These are phyloP conservation scores for Neospora caninum DNA, from an alignment of 169 alveolate species.

Conservation along the genomic window DNA sequence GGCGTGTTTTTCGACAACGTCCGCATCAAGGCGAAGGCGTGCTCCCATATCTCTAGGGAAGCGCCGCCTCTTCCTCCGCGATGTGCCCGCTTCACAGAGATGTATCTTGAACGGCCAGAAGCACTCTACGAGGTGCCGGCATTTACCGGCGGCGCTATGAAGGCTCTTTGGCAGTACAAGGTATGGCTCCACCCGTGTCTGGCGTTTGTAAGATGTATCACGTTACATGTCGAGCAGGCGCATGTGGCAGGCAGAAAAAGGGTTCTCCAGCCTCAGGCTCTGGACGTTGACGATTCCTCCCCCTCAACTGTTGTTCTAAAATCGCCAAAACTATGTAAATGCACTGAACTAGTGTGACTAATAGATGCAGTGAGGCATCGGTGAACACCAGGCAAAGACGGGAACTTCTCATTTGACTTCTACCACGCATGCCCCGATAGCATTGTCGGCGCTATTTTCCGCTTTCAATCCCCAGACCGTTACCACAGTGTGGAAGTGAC, in stretches of 20 bases:
- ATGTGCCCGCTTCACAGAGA: constrained; percentile 69
- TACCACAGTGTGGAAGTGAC: constrained; percentile 44
- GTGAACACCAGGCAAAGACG: constrained; percentile 64
- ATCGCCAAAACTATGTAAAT: constrained; percentile 63
- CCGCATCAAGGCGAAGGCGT: constrained; percentile 69
- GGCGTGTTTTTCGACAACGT: constrained; percentile 75
- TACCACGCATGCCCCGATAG: constrained; percentile 71
- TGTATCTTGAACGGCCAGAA: constrained; percentile 61
- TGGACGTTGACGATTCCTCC: constrained; percentile 34
- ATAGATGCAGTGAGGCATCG: neutral
- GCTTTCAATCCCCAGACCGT: constrained; percentile 57
- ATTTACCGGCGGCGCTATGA: constrained; percentile 1
- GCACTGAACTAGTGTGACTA: neutral
- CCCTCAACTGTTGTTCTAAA: constrained; percentile 64
- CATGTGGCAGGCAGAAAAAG: constrained; percentile 38
- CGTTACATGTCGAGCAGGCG: neutral
- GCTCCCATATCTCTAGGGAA: constrained; percentile 64
- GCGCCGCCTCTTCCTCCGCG: constrained; percentile 72
- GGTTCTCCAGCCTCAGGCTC: constrained; percentile 52
- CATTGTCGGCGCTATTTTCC: constrained; percentile 68
- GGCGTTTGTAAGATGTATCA: neutral
- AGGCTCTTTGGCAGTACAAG: constrained; percentile 60
- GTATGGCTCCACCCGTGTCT: constrained; percentile 19
- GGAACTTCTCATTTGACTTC: constrained; percentile 73
- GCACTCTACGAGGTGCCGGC: constrained; percentile 58